These are phyloP conservation scores for Hymenoscyphus fraxineus DNA, from an alignment of 2,329 filamentous ascomycete species.

Conservation along the genomic window DNA sequence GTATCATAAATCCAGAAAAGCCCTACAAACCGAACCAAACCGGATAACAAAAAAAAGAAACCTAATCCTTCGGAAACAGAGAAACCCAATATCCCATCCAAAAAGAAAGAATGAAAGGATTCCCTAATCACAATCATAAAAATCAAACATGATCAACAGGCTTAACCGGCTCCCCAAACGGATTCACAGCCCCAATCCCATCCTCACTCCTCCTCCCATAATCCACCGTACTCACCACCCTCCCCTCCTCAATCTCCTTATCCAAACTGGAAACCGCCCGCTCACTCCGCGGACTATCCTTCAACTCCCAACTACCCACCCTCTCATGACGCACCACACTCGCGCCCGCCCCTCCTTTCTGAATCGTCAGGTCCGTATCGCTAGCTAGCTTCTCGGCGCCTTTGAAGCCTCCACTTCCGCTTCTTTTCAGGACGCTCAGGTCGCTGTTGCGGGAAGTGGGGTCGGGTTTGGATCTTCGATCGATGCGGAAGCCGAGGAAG, in stretches of 20 bases:
- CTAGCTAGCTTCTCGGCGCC: slow-evolving; percentile 31
- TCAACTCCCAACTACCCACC: slow-evolving; percentile 35
- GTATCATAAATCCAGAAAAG: slow-evolving; percentile 19
- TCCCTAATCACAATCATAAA: too few relatives aligned
- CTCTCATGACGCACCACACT: slow-evolving; percentile 29
- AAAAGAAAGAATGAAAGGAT: background rate
- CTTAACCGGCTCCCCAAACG: slow-evolving; percentile 31
- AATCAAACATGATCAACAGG: slow-evolving; percentile 28
- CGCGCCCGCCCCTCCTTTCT: slow-evolving; percentile 26
- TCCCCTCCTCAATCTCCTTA: slow-evolving; percentile 22
- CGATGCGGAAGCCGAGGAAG: slow-evolving; percentile 29
- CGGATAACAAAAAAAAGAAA: slow-evolving; percentile 4
- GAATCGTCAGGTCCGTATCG: slow-evolving; percentile 31
- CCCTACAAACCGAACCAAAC: slow-evolving; percentile 9
- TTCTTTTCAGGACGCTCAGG: slow-evolving; percentile 16
- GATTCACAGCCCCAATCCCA: slow-evolving; percentile 24
- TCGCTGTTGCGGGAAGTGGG: slow-evolving; percentile 4
- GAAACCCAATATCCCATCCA: background rate
- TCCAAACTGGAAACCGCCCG: slow-evolving; percentile 17
- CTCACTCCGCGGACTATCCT: slow-evolving; percentile 16
- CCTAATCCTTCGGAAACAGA: background rate
- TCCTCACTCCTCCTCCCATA: slow-evolving; percentile 29
- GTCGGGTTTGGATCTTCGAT: slow-evolving; percentile 12
- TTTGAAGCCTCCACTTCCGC: slow-evolving; percentile 32
- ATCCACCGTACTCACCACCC: slow-evolving; percentile 22